These are phyloP conservation scores for Kodamaea arcana DNA, from an alignment of 1,139 yeast species.

Conservation along the genomic window DNA sequence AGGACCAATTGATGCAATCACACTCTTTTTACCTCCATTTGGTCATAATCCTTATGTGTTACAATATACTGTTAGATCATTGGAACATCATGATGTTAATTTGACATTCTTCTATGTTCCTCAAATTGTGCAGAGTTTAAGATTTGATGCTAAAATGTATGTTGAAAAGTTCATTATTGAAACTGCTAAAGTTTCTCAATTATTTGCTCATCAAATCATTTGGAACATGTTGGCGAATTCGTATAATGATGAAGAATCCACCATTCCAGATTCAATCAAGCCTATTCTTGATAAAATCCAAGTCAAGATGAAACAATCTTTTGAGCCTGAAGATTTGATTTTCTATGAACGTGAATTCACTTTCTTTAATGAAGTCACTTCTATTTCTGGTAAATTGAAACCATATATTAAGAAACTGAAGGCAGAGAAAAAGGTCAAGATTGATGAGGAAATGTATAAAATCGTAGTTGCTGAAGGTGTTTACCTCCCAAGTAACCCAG, in stretches of 20 bases:
- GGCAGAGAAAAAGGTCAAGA: conserved; percentile 93
- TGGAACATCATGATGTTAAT: conserved; percentile 84
- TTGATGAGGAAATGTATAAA: conserved; percentile 90
- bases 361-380: conserved; percentile 88
- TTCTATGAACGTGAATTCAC: conserved; percentile 83
- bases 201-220: conserved; percentile 95
- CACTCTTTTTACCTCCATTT: conserved; percentile 74
- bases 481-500: conserved; percentile 94
- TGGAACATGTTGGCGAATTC: conserved; percentile 98
- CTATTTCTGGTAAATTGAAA: conserved; percentile 88
- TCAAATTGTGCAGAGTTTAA: conserved; percentile 88
- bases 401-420: conserved; percentile 91
- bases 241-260: conserved; percentile 82
- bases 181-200: conserved; percentile 84
- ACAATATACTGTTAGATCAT: conserved; percentile 87
- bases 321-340: conserved; percentile 54
- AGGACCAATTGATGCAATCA: conserved; percentile 82
- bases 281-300: conserved; percentile 78
- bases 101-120: conserved; percentile 95
- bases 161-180: conserved; percentile 86
- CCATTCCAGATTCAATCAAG: conserved; percentile 75
- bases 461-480: conserved; percentile 80
- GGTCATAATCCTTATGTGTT: conserved; percentile 63
- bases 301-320: conserved; percentile 58
- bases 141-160: conserved; percentile 80